Conservation (phyloP, 495 filamentous ascomycete genomes). For the Aeminium ludgeri region DNA sequence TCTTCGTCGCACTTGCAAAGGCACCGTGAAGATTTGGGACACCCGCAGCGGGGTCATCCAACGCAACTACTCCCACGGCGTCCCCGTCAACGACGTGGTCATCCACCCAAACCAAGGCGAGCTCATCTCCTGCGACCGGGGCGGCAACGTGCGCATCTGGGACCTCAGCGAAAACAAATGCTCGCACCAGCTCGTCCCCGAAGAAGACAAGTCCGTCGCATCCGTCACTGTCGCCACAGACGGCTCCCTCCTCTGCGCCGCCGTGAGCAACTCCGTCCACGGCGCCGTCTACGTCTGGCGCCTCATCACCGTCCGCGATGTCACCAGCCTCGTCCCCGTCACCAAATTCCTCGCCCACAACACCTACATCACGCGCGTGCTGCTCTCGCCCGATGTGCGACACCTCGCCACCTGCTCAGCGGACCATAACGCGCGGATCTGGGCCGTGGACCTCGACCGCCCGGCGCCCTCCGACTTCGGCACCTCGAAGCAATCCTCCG, state of each 20-base stretch:
- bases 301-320: conserved; percentile 64
- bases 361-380: conserved; percentile 85
- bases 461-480: conserved; percentile 17
- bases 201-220: conserved; percentile 80
- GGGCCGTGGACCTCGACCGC: conserved; percentile 52
- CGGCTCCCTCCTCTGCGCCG: conserved; percentile 84
- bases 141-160: conserved; percentile 88
- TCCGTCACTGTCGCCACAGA: conserved; percentile 94
- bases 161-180: conserved; percentile 94
- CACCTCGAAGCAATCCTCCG: conserved; percentile 1
- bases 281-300: conserved; percentile 96
- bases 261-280: conserved; percentile 55
- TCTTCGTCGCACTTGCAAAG: not conserved
- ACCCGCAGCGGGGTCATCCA: conserved; percentile 76
- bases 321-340: conserved; percentile 76
- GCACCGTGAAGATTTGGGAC: conserved; percentile 96
- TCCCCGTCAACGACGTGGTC: conserved; percentile 84
- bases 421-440: conserved; percentile 95
- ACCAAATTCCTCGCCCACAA: conserved; percentile 86
- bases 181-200: conserved; percentile 88
- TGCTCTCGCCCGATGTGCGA: conserved; percentile 92
- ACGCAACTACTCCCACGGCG: conserved; percentile 76
- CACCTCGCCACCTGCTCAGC: conserved; percentile 94
- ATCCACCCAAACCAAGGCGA: conserved; percentile 98
- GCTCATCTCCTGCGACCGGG: conserved; percentile 85